These are phyloP conservation scores for Ustilago curta DNA, from an alignment of 1,284 basidiomycete genomes.

Conservation along the genomic window DNA sequence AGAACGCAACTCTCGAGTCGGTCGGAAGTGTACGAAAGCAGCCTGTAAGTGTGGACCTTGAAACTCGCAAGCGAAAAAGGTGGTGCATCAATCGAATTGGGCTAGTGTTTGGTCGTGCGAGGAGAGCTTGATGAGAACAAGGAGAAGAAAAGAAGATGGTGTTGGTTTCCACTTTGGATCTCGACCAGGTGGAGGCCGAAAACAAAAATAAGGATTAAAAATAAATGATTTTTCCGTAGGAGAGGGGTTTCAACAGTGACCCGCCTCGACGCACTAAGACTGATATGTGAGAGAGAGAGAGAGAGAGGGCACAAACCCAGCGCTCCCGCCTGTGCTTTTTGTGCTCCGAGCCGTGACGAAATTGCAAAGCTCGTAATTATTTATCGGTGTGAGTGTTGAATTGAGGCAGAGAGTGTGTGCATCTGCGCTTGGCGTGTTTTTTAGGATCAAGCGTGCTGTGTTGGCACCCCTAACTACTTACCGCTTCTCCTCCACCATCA, in stretches of 20 bases:
- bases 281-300: no score
- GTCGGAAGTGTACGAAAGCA: background rate
- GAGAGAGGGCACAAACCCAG: no score
- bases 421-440: slow-evolving; percentile 9
- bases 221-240: background rate
- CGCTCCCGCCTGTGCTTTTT: background rate
- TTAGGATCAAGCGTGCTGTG: background rate
- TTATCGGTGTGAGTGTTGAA: background rate
- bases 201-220: background rate
- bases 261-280: no score
- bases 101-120: slow-evolving; percentile 1
- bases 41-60: slow-evolving; percentile 4
- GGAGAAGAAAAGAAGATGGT: slow-evolving; percentile 7
- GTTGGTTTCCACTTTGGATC: slow-evolving; percentile 7
- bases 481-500: slow-evolving; percentile 21
- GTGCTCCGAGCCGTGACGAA: background rate
- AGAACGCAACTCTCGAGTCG: background rate
- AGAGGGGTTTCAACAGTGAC: no score
- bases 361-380: background rate
- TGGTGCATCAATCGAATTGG: slow-evolving; percentile 13
- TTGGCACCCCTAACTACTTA: slow-evolving; percentile 21
- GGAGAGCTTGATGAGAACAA: background rate
- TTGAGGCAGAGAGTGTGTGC: slow-evolving; percentile 3
- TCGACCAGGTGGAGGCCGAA: slow-evolving; percentile 20
- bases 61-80: background rate